A percentile compares a stretch with the other conserved stretches of the same genome.
Conservation (phyloP, 495 filamentous ascomycete species). For the Tirmania nivea region DNA sequence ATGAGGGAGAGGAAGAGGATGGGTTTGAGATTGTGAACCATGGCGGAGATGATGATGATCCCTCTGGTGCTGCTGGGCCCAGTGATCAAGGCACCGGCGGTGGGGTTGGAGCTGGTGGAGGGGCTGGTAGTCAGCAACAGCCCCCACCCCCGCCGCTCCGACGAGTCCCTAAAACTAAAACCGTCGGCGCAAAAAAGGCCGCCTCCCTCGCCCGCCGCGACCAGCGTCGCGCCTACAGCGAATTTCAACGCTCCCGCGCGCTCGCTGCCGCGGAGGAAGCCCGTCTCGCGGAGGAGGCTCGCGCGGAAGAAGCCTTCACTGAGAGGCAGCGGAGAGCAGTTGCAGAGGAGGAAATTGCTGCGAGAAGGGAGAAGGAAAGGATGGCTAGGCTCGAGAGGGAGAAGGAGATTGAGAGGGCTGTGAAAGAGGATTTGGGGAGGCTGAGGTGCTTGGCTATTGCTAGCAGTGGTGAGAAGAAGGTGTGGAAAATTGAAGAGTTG, state of each 20-base stretch:
- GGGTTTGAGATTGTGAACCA: neutral
- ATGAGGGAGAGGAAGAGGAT: neutral
- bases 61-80: neutral
- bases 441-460: conserved; percentile 1
- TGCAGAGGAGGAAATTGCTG: conserved; percentile 23
- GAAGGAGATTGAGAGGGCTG: conserved; percentile 15
- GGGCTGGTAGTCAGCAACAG: neutral
- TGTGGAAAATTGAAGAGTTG: conserved; percentile 4
- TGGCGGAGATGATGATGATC: neutral
- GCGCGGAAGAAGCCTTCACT: conserved; percentile 5
- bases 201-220: conserved; percentile 26
- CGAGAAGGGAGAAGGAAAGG: conserved; percentile 15
- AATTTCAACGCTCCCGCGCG: conserved; percentile 25
- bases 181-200: conserved; percentile 28
- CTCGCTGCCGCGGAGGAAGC: conserved; percentile 23
- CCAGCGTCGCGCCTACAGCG: conserved; percentile 28
- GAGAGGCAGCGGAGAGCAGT: conserved; percentile 23
- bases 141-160: neutral
- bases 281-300: neutral
- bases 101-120: neutral
- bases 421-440: conserved; percentile 5
- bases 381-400: conserved; percentile 5
- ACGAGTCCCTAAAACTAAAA: conserved; percentile 11
- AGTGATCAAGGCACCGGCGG: neutral
- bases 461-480: conserved; percentile 1